Evolutionary conservation across 345 rosid species (phyloP).

Genomic region (Eutrema yunnanense): DNA sequence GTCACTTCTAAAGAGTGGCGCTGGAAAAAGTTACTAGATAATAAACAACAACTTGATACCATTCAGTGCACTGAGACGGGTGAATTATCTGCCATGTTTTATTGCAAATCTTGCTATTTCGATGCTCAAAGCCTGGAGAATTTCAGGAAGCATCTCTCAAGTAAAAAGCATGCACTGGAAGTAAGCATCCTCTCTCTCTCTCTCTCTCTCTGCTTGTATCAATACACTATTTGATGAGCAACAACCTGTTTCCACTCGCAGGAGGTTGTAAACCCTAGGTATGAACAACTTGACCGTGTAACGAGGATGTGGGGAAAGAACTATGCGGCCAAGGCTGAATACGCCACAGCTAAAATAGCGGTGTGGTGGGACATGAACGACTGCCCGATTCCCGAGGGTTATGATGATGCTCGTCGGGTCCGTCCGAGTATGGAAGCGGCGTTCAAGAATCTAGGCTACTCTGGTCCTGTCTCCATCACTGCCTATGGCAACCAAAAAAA

Average conservation of each 20-base stretch:
- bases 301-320: neutral
- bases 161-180: neutral
- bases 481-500: neutral
- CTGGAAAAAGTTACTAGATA: neutral
- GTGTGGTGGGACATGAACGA: slow-evolving; percentile 2
- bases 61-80: neutral
- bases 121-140: neutral
- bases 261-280: neutral
- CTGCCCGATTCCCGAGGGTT: slow-evolving; percentile 1
- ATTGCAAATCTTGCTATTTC: neutral
- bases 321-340: neutral
- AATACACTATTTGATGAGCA: neutral
- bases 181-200: slow-evolving; percentile 1
- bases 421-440: neutral
- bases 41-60: too few relatives aligned
- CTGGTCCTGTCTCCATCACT: slow-evolving; percentile 13
- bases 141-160: neutral
- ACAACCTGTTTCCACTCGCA: neutral
- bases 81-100: neutral
- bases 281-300: neutral
- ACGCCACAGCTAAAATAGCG: neutral
- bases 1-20: neutral
- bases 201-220: neutral
- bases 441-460: neutral
- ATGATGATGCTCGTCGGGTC: neutral